Percentiles rank a stretch among this genome's conserved stretches.
Evolutionary conservation across 2,329 filamentous ascomycete species (phyloP).

Genomic region (Colletotrichum incanum): DNA sequence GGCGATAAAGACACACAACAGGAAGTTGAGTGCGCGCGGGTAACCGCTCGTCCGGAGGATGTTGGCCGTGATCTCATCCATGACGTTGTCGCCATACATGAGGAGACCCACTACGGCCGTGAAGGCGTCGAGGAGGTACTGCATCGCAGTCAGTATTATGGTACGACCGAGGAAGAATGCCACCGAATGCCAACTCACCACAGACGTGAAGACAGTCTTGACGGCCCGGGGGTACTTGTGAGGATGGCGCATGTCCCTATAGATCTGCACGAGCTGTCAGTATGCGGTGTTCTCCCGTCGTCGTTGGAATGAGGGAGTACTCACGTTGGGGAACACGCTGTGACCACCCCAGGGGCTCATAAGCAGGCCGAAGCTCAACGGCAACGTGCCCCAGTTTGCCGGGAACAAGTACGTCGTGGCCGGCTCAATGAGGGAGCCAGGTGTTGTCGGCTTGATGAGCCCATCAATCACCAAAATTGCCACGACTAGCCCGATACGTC

Average conservation of each 20-base stretch:
- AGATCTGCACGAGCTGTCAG: constrained; percentile 60
- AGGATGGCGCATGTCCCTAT: constrained; percentile 79
- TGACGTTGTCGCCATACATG: constrained; percentile 95
- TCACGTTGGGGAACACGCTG: constrained; percentile 83
- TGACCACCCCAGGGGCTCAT: constrained; percentile 82
- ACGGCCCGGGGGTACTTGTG: constrained; percentile 85
- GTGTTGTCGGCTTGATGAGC: constrained; percentile 82
- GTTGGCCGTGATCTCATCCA: constrained; percentile 92
- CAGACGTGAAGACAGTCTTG: constrained; percentile 87
- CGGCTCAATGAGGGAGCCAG: constrained; percentile 87
- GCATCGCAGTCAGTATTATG: constrained; percentile 22
- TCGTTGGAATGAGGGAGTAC: constrained; percentile 31
- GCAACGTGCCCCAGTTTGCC: constrained; percentile 87
- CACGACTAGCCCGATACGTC: constrained; percentile 72
- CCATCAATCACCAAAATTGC: constrained; percentile 87
- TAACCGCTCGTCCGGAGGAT: constrained; percentile 84
- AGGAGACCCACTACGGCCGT: constrained; percentile 89
- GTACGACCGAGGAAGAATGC: too few species aligned
- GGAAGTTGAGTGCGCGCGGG: constrained; percentile 79
- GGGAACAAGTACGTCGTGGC: constrained; percentile 87
- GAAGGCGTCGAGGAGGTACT: constrained; percentile 85
- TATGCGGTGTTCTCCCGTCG: neutral
- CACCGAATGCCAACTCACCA: constrained; percentile 65
- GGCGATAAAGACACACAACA: constrained; percentile 89
- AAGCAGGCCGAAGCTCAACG: constrained; percentile 89